phyloP scores from a whole-genome alignment of 768 basidiomycete genomes.

The Auricularia sp. region DNA sequence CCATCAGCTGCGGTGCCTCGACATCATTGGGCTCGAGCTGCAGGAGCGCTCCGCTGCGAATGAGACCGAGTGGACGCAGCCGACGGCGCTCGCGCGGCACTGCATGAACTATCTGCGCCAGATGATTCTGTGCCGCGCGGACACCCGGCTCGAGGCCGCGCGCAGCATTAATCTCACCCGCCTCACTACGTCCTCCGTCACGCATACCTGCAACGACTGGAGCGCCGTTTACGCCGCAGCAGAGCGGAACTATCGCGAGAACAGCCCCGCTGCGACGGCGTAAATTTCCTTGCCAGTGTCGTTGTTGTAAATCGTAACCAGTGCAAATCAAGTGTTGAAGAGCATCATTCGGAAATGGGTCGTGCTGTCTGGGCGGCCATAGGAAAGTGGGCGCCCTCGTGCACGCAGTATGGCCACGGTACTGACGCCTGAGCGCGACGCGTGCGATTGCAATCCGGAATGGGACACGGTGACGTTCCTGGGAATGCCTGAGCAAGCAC shows the following conservation, averaged over 20 bases:
- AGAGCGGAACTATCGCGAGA: constrained; percentile 28
- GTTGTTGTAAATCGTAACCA: no score
- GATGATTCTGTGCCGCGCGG: constrained; percentile 27
- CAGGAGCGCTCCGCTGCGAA: constrained; percentile 2
- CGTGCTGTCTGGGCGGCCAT: no score
- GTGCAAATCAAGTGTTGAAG: no score
- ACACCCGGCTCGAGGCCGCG: constrained; percentile 26
- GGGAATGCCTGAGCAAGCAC: no score
- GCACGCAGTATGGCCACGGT: no score
- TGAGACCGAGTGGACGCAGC: not conserved
- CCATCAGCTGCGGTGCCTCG: constrained; percentile 32
- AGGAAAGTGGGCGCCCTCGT: no score
- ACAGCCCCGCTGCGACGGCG: not conserved
- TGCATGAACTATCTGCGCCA: constrained; percentile 34
- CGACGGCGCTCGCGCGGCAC: constrained; percentile 15
- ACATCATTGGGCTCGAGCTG: constrained; percentile 25
- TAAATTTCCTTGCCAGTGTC: no score
- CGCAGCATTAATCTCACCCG: constrained; percentile 24
- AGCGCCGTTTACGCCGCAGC: constrained; percentile 24
- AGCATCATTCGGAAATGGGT: no score
- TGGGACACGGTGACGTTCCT: no score
- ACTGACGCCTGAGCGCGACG: no score
- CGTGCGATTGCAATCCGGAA: no score
- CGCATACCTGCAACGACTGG: constrained; percentile 37
- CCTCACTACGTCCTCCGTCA: constrained; percentile 25